Base-by-base conservation (phyloP, 306 rosid genomes). In the Pyrus communis region DNA sequence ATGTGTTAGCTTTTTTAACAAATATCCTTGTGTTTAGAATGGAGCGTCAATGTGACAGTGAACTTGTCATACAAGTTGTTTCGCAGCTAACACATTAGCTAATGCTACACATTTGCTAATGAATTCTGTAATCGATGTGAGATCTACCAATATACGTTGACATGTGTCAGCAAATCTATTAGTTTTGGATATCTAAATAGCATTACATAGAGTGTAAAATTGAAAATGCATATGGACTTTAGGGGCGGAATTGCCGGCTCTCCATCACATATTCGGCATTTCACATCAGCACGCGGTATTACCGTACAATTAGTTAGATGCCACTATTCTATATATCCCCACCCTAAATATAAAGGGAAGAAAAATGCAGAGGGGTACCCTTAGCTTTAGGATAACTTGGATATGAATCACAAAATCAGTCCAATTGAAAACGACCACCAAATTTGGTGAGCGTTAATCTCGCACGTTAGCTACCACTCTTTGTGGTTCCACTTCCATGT, bases 181-280 rank as follows among this genome's bases (percentile, higher is more conserved):
- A 49, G 0, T 15, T 15, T 49, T 49, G 8, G 2, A 49, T 49
- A 49, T 15, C 45, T 42, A 42, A 42, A 42, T 42, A 42, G 12
- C 9, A 2, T 49, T 15, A 49, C 21, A 5, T 0, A 43, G 5
- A 49, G 2, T 15, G 54, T 4, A 49, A 49, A 49, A 49, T 49
- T 5, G 2, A 18, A 49, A 5, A 49, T 49, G 54, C 5, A 49
- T 15, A 0, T 18, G 75, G 65, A 30, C 51, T 18, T 57, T 2
- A 38, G 15, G 52, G 67, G 77, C 66, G 82, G 59, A 35, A 78
- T 71, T 7, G 69, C 71, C 77, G 81, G 81, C 71, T 78, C 40
- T 22, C 64, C n/a, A 21, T 31, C 5, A 27, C 11, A 25, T 21
- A 33, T 31, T 42, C 42, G 51, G 30, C 21, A 38, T 27, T 55